Conservation (phyloP, 1,284 basidiomycete genomes). For the Trichosporon inkin region DNA sequence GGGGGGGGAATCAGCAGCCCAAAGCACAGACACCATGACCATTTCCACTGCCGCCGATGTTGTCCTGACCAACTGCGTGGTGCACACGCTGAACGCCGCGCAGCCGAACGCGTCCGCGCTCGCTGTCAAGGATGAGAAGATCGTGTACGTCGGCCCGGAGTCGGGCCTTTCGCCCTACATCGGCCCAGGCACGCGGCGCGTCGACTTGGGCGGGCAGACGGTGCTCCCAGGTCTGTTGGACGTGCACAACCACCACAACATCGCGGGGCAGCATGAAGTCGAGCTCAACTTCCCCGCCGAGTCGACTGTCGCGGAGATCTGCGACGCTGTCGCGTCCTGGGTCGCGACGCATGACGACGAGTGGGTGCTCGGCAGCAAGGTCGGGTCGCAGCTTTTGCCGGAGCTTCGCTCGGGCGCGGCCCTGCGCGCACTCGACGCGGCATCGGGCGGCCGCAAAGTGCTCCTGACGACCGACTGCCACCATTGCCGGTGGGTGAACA, state of each 20-base stretch:
- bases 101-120: constrained; percentile 1
- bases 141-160: not conserved
- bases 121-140: not conserved
- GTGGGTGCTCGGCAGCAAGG: constrained; percentile 11
- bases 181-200: not conserved
- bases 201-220: not conserved
- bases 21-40: constrained; percentile 3
- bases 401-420: not conserved
- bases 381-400: not conserved
- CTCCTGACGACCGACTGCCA: constrained; percentile 10
- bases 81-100: constrained; percentile 9
- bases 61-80: constrained; percentile 8
- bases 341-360: not conserved
- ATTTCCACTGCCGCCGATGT: not conserved
- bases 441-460: constrained; percentile 4
- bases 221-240: constrained; percentile 11
- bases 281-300: constrained; percentile 10
- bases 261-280: constrained; percentile 6
- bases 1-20: not conserved
- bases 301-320: constrained; percentile 6
- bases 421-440: not conserved
- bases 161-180: not conserved
- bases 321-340: not conserved
- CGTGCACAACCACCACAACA: constrained; percentile 13
- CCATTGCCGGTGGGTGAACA: constrained; percentile 9